phyloP scores from a whole-genome alignment of 78 protist species.

The Polysphondylium violaceum region DNA sequence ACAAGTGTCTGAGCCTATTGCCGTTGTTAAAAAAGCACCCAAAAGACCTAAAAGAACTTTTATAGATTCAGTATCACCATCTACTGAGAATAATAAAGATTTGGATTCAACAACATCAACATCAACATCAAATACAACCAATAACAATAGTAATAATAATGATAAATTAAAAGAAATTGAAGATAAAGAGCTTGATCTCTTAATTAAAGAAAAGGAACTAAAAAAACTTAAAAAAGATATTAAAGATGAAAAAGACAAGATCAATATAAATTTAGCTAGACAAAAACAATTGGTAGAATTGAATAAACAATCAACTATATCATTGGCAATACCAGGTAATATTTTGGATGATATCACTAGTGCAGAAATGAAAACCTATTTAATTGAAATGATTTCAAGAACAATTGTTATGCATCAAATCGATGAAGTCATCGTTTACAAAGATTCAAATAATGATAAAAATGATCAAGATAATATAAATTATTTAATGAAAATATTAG shows the following conservation, averaged over 20 bases:
- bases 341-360: constrained; percentile 8
- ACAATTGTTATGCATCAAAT: constrained; percentile 4
- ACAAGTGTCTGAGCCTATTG: no score
- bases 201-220: constrained; percentile 42
- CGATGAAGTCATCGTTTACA: constrained; percentile 48
- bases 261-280: background rate
- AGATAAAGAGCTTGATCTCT: constrained; percentile 47
- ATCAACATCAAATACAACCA: background rate
- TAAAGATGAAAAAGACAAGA: constrained; percentile 30
- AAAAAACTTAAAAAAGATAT: constrained; percentile 41
- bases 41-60: constrained; percentile 25
- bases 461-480: constrained; percentile 1
- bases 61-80: background rate
- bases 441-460: background rate
- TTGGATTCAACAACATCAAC: background rate
- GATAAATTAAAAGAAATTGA: constrained; percentile 39
- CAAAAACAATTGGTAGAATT: constrained; percentile 8
- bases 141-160: background rate
- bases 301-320: constrained; percentile 23
- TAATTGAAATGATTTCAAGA: constrained; percentile 70
- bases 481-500: constrained; percentile 36
- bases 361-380: constrained; percentile 60
- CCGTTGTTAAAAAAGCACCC: no score
- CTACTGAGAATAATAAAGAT: background rate
- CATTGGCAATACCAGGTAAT: constrained; percentile 58